These are phyloP conservation scores for Leccinum subrobustum DNA, from an alignment of 1,284 basidiomycete genomes.

Conservation along the genomic window DNA sequence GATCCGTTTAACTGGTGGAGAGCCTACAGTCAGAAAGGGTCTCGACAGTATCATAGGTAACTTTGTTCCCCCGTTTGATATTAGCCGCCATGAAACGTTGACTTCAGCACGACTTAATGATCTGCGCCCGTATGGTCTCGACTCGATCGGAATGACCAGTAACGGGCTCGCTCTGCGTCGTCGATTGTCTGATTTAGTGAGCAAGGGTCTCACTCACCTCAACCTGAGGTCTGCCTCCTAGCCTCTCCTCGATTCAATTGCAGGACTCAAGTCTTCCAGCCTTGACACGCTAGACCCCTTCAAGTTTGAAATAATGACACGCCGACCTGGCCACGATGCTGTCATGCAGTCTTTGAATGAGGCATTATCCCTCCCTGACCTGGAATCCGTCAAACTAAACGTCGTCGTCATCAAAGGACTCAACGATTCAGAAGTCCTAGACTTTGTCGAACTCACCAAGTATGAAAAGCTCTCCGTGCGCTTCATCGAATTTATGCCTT, in stretches of 20 bases:
- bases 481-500: constrained; percentile 95
- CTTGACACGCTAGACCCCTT: constrained; percentile 85
- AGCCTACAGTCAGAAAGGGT: constrained; percentile 84
- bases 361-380: constrained; percentile 49
- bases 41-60: constrained; percentile 70
- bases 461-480: constrained; percentile 67
- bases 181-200: constrained; percentile 64
- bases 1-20: constrained; percentile 86
- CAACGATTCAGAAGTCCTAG: constrained; percentile 76
- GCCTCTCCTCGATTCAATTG: neutral
- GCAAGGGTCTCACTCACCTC: constrained; percentile 77
- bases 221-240: constrained; percentile 63
- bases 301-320: constrained; percentile 87
- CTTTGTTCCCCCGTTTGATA: neutral
- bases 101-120: constrained; percentile 52
- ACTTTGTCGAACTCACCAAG: constrained; percentile 78
- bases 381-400: constrained; percentile 76
- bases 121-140: constrained; percentile 59
- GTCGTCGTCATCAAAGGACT: constrained; percentile 80
- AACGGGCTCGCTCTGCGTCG: constrained; percentile 81
- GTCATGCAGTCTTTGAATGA: constrained; percentile 69
- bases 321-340: constrained; percentile 71
- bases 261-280: constrained; percentile 36
- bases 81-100: constrained; percentile 15
- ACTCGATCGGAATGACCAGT: constrained; percentile 83